phyloP scores from a whole-genome alignment of 176 grass and related monocot genomes.

The Pharus latifolius region DNA sequence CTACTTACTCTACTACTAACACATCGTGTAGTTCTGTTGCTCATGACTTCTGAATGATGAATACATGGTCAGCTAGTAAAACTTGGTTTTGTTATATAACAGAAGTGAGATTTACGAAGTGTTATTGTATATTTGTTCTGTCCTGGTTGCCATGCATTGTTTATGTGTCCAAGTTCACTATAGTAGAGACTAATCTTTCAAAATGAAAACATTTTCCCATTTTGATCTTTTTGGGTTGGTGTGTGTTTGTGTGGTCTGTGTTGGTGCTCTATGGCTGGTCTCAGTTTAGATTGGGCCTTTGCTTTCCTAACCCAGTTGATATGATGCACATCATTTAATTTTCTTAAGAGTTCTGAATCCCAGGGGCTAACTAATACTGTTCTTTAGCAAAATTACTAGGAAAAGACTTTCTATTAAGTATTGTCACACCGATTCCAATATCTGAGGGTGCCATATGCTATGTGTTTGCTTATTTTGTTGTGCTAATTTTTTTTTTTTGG shows the following conservation, averaged over 20 bases:
- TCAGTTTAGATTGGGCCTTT: conserved; percentile 9
- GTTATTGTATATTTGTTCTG: background rate
- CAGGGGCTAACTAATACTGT: background rate
- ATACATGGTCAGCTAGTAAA: background rate
- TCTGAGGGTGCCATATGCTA: conserved; percentile 2
- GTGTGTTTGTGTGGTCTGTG: no score
- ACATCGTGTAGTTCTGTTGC: background rate
- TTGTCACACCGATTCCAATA: background rate
- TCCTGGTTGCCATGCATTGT: background rate
- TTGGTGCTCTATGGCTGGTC: background rate
- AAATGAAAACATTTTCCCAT: conserved; percentile 13
- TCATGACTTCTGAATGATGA: conserved; percentile 1
- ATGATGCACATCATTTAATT: conserved; percentile 3
- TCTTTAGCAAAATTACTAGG: background rate
- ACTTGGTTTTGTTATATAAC: background rate
- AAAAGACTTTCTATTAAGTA: background rate
- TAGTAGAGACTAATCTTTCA: background rate
- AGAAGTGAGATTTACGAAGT: background rate
- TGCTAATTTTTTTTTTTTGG: background rate
- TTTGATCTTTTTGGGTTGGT: background rate
- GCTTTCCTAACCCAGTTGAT: background rate
- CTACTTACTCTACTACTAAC: conserved; percentile 5
- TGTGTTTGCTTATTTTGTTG: conserved; percentile 15
- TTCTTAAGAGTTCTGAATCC: background rate
- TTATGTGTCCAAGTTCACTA: background rate